Percentiles rank a stretch among this genome's conserved stretches.
Evolutionary conservation across 495 filamentous ascomycete species (phyloP).

Genomic region (Talaromyces trachyspermus): DNA sequence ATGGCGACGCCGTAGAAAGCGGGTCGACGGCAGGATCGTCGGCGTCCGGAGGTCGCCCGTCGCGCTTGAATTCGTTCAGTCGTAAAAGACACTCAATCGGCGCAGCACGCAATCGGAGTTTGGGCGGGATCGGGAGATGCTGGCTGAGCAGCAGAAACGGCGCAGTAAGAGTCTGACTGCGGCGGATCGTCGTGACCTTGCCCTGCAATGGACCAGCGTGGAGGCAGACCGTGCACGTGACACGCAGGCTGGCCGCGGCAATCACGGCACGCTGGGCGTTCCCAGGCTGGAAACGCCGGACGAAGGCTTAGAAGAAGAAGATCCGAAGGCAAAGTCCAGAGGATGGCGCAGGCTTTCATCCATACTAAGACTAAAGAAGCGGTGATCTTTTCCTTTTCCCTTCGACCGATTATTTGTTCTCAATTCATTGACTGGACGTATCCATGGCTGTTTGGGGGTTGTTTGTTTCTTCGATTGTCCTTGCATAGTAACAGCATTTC

Average conservation of each 20-base stretch:
- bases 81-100: constrained; percentile 1
- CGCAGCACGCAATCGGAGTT: neutral
- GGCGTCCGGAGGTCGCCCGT: neutral
- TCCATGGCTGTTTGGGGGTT: no score
- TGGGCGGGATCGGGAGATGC: neutral
- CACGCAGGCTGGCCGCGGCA: no score
- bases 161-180: constrained; percentile 1
- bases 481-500: no score
- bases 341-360: constrained; percentile 4
- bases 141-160: neutral
- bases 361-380: constrained; percentile 1
- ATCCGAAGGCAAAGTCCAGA: neutral
- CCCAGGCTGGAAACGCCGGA: no score
- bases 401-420: no score
- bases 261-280: no score
- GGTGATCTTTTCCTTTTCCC: no score
- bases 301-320: neutral
- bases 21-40: neutral
- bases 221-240: neutral
- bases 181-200: neutral
- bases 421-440: no score
- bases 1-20: neutral
- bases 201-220: neutral
- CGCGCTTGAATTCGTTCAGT: constrained; percentile 4
- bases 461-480: no score